Evolutionary conservation across 2,329 filamentous ascomycete species (phyloP), one percentile per base, ranked within the genome.

Genomic region (Neurospora sp.): DNA sequence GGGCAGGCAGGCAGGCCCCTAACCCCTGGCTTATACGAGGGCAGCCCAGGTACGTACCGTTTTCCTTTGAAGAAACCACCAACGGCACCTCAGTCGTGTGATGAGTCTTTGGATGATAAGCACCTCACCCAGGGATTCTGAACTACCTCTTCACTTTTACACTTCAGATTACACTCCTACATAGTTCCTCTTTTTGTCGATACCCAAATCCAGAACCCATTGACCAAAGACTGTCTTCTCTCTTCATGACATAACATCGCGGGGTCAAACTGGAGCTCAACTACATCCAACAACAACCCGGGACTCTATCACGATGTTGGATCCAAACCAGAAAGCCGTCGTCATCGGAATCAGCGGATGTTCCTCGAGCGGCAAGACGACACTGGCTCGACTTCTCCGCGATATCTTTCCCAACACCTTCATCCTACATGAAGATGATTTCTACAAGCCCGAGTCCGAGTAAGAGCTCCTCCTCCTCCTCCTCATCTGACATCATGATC

Each of bases 391-490:
- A 2, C 85, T 97, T 13, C 84, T 99, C 19, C 89, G 93, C 71
- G 89, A 92, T 77, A 90, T 97, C 74, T 93, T 97, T 76, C 90
- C 90, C 9, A 84, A 85, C 74, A 85, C 89, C 17, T 95, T 93
- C 77, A 92, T 98, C 76, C 85, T 99, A 28, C 96, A 99, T 79
- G 89, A 97, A 79, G 96, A 99, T 82, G 96, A 99, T 80, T 99
- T 98, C 79, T 99, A 97, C 82, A 89, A 89, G 73, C 84, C 91
- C 0, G 95, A 98, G 78, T 81, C 86, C 38, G 86, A 93, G 86
- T 92, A 33, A 33, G 76, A 77, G 85, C 80, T 33, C 7, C 5
- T 28, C 46, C 13, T 23, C 66, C 13, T 23, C 66, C n/a, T 19
- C 6, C 38, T 11, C n/a, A n/a, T 38, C 11, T 28, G 1, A 8